Base-by-base conservation (phyloP, 441 rosid species). In the Gossypium laxum region DNA sequence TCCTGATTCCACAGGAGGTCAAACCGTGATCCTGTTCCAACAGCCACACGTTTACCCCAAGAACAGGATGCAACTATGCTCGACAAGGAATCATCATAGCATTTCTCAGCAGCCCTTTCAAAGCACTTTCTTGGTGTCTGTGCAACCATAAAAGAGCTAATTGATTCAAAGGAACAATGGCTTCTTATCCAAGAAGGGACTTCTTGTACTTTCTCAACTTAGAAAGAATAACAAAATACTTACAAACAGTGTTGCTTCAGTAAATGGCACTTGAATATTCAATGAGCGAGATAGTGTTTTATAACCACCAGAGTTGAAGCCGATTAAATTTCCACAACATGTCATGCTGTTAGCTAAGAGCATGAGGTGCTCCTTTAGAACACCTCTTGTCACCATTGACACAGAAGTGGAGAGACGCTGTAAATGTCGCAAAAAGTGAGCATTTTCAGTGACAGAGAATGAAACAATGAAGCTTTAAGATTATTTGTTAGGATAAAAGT, bases 391-490 rank as follows among this genome's bases (percentile, higher is more conserved):
- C 73, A 94, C 98, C 89, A 78, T 86, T 58, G 81, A 78, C 59
- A 94, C 94, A 6, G 97, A 90, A 51, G 89, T 79, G 58, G 98
- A 88, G 48, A 94, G 93, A 63, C 97, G 95, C 98, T 94, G 92
- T 86, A 84, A 79, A 79, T 62, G 32, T 19, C 60, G 57, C 67
- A 67, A 73, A 47, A 52, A 45, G 43, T 66, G 7, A 78, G 41
- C 67, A 60, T 34, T 62, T 56, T 21, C 11, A 73, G 47, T 21
- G 43, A 69, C 34, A 18, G 30, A n/a, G 6, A 69, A 18, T 34
- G 34, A 66, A 47, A 45, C 4, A 67, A 67, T 50, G 11, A 28
- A 67, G 18, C 47, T 28, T 18, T 51, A 67, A 26, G 24, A 51
- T 17, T 0, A 51, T 51, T 69, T 34, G 30, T 11, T 34, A 32